A percentile compares a stretch with the other conserved stretches of the same genome.
Conservation (phyloP, 208 protist species). For the Acanthamoeba lenticulata region DNA sequence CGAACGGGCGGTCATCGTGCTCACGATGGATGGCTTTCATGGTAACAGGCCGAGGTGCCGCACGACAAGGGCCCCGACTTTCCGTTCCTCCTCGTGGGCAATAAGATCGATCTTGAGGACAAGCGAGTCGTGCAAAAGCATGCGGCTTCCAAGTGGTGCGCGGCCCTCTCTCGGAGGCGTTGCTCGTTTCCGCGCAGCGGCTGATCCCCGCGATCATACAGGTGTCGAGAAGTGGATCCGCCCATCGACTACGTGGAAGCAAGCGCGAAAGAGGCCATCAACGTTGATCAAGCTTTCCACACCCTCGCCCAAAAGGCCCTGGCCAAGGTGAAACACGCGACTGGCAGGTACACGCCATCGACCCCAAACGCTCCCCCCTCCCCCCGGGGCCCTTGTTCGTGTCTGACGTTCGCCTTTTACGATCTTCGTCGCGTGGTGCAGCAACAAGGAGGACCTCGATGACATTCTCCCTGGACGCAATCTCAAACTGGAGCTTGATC, state of each 20-base stretch:
- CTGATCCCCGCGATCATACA: background rate
- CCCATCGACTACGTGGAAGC: conserved; percentile 13
- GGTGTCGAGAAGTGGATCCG: background rate
- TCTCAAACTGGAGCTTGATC: background rate
- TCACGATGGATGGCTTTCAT: too few species aligned
- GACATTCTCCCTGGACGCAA: background rate
- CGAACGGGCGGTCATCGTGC: background rate
- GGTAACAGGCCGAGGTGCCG: background rate
- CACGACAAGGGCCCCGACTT: conserved; percentile 70
- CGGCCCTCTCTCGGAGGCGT: background rate
- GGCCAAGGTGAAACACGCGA: background rate
- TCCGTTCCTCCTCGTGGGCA: conserved; percentile 83
- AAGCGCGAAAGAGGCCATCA: conserved; percentile 51
- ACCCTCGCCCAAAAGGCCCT: conserved; percentile 20
- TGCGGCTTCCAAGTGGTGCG: background rate
- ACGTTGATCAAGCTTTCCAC: conserved; percentile 21
- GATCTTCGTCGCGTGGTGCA: too few species aligned
- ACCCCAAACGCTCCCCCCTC: background rate
- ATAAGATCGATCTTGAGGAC: conserved; percentile 80
- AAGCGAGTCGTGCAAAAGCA: background rate
- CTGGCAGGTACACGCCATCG: background rate
- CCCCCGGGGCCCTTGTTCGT: background rate
- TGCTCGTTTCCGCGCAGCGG: too few species aligned
- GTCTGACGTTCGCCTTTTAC: background rate
- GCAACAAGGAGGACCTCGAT: background rate